Evolutionary conservation across 768 basidiomycete species (phyloP), one percentile per base, ranked within the genome.

Genomic region (Tylopilus cervinicoccineus): DNA sequence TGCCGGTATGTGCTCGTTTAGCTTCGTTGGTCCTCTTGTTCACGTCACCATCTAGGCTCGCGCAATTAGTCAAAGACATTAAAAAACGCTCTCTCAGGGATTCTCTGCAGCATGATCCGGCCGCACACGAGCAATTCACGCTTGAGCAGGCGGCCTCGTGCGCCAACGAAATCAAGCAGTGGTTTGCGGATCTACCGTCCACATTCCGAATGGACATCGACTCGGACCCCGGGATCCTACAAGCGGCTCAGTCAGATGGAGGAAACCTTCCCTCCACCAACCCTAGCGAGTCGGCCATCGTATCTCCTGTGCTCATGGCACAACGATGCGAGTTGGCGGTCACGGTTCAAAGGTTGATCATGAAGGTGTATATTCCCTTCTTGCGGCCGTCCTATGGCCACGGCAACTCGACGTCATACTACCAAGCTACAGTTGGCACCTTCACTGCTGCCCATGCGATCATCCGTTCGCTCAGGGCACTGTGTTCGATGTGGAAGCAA

Each of bases 341-440:
- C 37, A 70, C 78, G 43, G 80, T 81, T 5, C 75, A 86, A 54
- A 67, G 79, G 32, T 61, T 89, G 44, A 70, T 86, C 45, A 67
- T 88, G 53, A 80, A 79, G 64, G 69, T 79, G 6, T 88, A 83
- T 60, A 60, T 80, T n/a, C 87, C 88, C 0, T 86, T 88, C 65
- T 64, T 88, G 51, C 70, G 72, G 13, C 68, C 69, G 7, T 63
- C 68, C 38, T 57, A 59, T 50, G 29, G 52, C 31, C 43, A 59
- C 46, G 44, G 60, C 45, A 47, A 55, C 57, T 45, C 51, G 48
- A 66, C 44, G 59, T 67, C 71, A 11, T 69, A 72, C 45, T 75
- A 75, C 47, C 79, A 81, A 50, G 82, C 81, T 2, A 72, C 76
- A 13, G 72, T 77, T 31, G 79, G 80, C 28, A 76, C 76, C 26